These are phyloP conservation scores for Epipyxis sp. DNA, from an alignment of 108 stramenopile species.

Conservation along the genomic window DNA sequence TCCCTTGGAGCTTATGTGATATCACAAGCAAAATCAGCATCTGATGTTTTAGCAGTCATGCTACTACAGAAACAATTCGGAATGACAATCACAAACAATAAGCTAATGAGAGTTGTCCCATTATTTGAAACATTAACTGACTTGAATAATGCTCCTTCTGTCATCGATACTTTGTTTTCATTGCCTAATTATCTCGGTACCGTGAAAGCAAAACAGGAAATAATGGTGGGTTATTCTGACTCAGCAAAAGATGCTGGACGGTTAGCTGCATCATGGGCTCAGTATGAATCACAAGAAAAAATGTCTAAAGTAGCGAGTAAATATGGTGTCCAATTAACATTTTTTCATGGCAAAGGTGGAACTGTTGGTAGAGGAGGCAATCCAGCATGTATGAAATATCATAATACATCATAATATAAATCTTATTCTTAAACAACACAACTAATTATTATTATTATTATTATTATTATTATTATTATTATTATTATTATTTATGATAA, in stretches of 20 bases:
- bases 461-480: too few relatives aligned
- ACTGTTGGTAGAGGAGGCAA: slow-evolving; percentile 95
- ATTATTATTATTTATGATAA: too few relatives aligned
- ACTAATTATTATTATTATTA: too few relatives aligned
- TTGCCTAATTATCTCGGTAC: slow-evolving; percentile 72
- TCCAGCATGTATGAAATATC: slow-evolving; percentile 55
- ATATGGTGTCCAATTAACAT: slow-evolving; percentile 77
- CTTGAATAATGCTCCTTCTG: slow-evolving; percentile 67
- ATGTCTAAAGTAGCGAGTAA: slow-evolving; percentile 73
- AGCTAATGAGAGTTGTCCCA: slow-evolving; percentile 88
- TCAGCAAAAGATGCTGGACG: slow-evolving; percentile 93
- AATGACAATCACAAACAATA: slow-evolving; percentile 54
- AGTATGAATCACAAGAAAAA: slow-evolving; percentile 85
- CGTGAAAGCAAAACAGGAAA: slow-evolving; percentile 81
- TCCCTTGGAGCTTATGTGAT: slow-evolving; percentile 93
- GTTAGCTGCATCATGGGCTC: slow-evolving; percentile 81
- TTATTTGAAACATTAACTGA: slow-evolving; percentile 94
- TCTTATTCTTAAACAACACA: too few relatives aligned
- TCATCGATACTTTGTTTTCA: slow-evolving; percentile 67
- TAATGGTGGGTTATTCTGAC: slow-evolving; percentile 97
- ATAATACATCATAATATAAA: too few relatives aligned
- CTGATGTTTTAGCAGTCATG: slow-evolving; percentile 94
- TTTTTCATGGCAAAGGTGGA: slow-evolving; percentile 96
- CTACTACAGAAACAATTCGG: slow-evolving; percentile 87
- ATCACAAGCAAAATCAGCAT: slow-evolving; percentile 78